phyloP scores from a whole-genome alignment of 257 asterid genomes.

The Solanum sparsipilum region DNA sequence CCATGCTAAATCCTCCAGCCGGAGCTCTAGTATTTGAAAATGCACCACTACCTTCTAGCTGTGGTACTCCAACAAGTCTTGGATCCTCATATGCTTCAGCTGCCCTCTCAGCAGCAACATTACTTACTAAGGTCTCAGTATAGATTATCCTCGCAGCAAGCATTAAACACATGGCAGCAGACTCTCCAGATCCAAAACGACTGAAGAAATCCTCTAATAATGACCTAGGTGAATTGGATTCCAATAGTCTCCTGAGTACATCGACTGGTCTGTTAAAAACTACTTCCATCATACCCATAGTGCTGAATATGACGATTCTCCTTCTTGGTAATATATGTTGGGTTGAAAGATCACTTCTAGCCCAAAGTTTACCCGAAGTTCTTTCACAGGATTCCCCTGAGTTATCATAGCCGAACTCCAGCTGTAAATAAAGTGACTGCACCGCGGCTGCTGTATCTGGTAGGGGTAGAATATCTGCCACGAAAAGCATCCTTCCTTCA shows the following conservation, averaged over 20 bases:
- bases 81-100: constrained; percentile 99
- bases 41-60: constrained; percentile 87
- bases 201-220: constrained; percentile 78
- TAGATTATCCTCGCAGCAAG: constrained; percentile 68
- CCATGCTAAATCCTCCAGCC: constrained; percentile 98
- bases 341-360: constrained; percentile 85
- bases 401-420: constrained; percentile 52
- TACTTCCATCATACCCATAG: constrained; percentile 98
- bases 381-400: constrained; percentile 65
- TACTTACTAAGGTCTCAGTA: constrained; percentile 57
- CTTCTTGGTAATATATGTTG: constrained; percentile 91
- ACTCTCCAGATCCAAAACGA: constrained; percentile 92
- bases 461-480: constrained; percentile 74
- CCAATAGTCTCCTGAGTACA: constrained; percentile 68
- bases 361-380: constrained; percentile 67
- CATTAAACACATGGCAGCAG: constrained; percentile 91
- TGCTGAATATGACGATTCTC: constrained; percentile 76
- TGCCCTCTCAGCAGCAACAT: constrained; percentile 79
- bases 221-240: constrained; percentile 75
- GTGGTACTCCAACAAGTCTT: constrained; percentile 91
- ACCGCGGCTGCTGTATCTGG: constrained; percentile 70
- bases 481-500: constrained; percentile 92
- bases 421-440: constrained; percentile 75
- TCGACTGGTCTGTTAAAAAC: constrained; percentile 91
- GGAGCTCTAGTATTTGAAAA: constrained; percentile 73